Base-by-base conservation (phyloP, 805 yeast genomes). In the Ogataea glucozyma region DNA sequence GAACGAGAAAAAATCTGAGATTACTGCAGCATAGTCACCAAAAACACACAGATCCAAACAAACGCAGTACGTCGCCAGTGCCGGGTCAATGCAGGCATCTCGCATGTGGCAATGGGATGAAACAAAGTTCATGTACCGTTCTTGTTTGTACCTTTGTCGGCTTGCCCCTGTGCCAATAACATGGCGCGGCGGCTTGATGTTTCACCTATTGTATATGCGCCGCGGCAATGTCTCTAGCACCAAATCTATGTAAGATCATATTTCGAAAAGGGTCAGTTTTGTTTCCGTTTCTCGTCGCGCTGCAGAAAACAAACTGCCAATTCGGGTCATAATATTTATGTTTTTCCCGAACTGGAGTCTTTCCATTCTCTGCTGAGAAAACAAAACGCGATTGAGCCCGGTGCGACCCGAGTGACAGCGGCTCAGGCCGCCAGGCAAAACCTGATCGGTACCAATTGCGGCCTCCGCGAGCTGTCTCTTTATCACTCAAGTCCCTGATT, bases 241-340 rank as follows among this genome's bases (percentile, higher is more conserved):
- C 27, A 17, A 14, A 23, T 23, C 21, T 22, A 34, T 34, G 38
- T 14, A 34, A 3, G 3, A 10, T 13, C 7, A 4, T 6, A 4
- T 4, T 22, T 29, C 4, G 11, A 34, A 23, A 4, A 10, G 38
- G 38, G 16, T 8, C 30, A 22, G 11, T 17, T 16, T 34, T 34
- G 38, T 34, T 34, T 14, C 38, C 38, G 8, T 22, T 23, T 34
- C 29, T 16, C 6, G 27, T 34, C 21, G 38, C 29, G 27, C 3
- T 34, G 19, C 29, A 24, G 14, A 7, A 7, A 5, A 34, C 22
- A 34, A 34, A 21, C 24, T 34, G 19, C 27, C 29, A 9, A 20
- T 16, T 23, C 11, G 4, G 29, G 24, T 13, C 29, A 16, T 12
- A 16, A 23, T 34, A 24, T 34, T 34, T 34, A 14, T 16, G 14